Base-by-base conservation (phyloP, 371 early-diverging fungal genomes). In the Mucor circinelloides region DNA sequence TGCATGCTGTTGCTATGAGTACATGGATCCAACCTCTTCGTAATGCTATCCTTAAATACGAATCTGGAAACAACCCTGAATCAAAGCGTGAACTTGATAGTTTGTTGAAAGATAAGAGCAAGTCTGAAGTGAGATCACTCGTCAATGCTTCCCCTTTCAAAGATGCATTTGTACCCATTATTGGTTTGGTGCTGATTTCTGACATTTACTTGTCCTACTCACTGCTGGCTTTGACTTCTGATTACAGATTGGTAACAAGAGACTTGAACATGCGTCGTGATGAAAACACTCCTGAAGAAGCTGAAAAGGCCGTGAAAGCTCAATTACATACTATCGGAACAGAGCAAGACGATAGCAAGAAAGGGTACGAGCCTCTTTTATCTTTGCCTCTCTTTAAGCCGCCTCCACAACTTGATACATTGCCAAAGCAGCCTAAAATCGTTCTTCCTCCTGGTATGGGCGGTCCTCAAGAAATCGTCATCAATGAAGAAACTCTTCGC, bases 181-280 rank as follows among this genome's bases (percentile, higher is more conserved):
- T 76, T 30, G 84, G 84, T 5, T 30, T 75, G 5, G 67, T 62
- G 19, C 38, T 80, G 23, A 44, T 80, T 30, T 71, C 64, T 2
- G 82, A 84, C 36, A 60, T 75, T 9, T 84, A 80, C 44, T 68
- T 84, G 19, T 78, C 84, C 17, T 78, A 80, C 42, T 78, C 75
- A 1, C 21, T 80, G 4, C n/a, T 84, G 25, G 63, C 72, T 2
- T 6, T 80, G 9, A 72, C 76, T 2, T 15, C 50, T 13, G 74
- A 78, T 2, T 79, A 69, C 55, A 60, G 61, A 10, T 34, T 78
- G 2, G 57, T 76, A 6, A 54, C 71, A 25, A 40, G 71, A 28
- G 78, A 78, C 9, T 65, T 80, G 19, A 64, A 66, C 17, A 31
- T 77, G 25, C 76, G 74, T 52, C 55, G 46, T 34, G 65, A 59